Conservation (phyloP, 306 rosid genomes). For the Pyrus bretschneideri region DNA sequence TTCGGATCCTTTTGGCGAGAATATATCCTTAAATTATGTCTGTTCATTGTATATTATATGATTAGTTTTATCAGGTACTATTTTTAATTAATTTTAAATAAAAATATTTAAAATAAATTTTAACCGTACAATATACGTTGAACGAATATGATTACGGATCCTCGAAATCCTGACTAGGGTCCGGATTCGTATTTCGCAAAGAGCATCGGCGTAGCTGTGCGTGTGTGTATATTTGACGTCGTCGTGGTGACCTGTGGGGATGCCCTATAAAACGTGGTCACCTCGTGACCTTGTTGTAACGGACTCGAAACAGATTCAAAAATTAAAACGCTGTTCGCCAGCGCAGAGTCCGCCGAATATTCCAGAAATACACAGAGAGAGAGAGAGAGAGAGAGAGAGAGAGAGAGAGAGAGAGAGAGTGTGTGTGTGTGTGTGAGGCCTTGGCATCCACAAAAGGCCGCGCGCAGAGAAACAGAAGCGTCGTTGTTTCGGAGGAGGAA, state of each 20-base stretch:
- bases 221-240: neutral
- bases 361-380: neutral
- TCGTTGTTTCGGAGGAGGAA: neutral
- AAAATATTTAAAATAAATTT: too few relatives aligned
- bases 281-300: neutral
- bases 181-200: too few relatives aligned
- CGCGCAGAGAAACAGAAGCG: neutral
- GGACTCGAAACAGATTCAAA: neutral
- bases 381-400: neutral
- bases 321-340: neutral
- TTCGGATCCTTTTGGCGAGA: too few relatives aligned
- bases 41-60: too few relatives aligned
- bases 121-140: accelerated
- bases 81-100: too few relatives aligned
- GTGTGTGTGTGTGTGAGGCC: too few relatives aligned
- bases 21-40: too few relatives aligned
- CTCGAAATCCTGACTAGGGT: accelerated
- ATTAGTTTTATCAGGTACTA: too few relatives aligned
- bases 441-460: neutral
- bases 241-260: neutral
- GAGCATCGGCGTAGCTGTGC: too few relatives aligned
- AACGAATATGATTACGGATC: too few relatives aligned
- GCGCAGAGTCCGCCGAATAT: neutral
- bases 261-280: neutral
- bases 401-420: too few relatives aligned